phyloP scores from a whole-genome alignment of 2,329 filamentous ascomycete species.

The Cylindrodendrum hubeiense region DNA sequence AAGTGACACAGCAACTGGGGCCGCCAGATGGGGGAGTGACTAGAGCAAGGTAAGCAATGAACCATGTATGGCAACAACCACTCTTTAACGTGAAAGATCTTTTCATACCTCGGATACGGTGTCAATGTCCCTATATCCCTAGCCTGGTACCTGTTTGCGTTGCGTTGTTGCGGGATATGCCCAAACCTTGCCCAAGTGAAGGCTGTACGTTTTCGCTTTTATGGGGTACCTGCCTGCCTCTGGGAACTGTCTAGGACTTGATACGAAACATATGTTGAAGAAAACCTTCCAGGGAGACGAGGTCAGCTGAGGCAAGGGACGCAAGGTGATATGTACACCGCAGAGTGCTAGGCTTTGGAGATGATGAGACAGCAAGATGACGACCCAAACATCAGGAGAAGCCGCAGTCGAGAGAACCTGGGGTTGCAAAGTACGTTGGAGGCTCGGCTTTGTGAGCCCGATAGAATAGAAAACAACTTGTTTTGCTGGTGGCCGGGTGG shows the following conservation, averaged over 20 bases:
- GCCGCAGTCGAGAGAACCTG: not conserved
- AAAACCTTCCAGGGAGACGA: not conserved
- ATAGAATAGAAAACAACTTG: not conserved
- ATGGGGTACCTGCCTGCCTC: not conserved
- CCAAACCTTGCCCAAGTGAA: not conserved
- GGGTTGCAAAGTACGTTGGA: not conserved
- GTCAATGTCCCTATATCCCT: not conserved
- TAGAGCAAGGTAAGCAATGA: not conserved
- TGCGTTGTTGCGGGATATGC: conserved; percentile 1
- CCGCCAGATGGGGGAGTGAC: not conserved
- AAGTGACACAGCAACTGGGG: not conserved
- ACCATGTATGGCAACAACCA: too few species aligned
- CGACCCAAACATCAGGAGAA: not conserved
- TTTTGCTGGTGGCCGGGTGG: not conserved
- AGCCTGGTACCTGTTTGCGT: not conserved
- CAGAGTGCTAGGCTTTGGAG: not conserved
- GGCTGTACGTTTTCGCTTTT: not conserved
- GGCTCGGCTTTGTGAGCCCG: not conserved
- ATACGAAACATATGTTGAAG: too few species aligned
- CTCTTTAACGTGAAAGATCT: not conserved
- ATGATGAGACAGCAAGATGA: not conserved
- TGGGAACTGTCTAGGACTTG: too few species aligned
- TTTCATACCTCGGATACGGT: not conserved
- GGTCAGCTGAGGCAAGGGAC: not conserved
- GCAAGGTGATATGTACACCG: not conserved